Evolutionary conservation across 441 rosid genomes (phyloP).

Genomic region (Gossypium davidsonii): DNA sequence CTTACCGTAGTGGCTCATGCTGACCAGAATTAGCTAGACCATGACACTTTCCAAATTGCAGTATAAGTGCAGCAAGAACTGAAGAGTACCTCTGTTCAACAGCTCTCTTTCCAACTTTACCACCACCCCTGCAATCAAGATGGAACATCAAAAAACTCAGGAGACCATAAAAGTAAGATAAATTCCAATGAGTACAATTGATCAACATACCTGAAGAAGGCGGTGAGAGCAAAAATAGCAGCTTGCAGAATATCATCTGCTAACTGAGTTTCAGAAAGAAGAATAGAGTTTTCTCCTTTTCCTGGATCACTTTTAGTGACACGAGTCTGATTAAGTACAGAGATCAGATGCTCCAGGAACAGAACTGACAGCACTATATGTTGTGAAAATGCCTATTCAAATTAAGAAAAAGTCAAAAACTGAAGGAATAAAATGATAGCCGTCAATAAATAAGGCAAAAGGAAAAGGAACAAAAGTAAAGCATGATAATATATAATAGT

Average conservation of each 20-base stretch:
- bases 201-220: constrained; percentile 75
- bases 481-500: background rate
- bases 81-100: constrained; percentile 90
- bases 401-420: constrained; percentile 9
- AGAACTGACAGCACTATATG: constrained; percentile 65
- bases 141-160: constrained; percentile 23
- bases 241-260: constrained; percentile 78
- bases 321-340: constrained; percentile 56
- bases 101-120: constrained; percentile 88
- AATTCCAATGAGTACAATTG: constrained; percentile 16
- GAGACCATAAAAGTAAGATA: constrained; percentile 17
- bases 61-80: constrained; percentile 82
- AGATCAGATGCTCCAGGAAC: constrained; percentile 84
- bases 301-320: constrained; percentile 46
- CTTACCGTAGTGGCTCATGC: constrained; percentile 79
- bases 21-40: constrained; percentile 79
- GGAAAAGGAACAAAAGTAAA: background rate
- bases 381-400: constrained; percentile 76
- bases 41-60: constrained; percentile 93
- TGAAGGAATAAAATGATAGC: constrained; percentile 3
- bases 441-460: background rate
- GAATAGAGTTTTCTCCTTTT: constrained; percentile 52
- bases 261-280: constrained; percentile 41
- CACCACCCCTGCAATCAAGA: constrained; percentile 73
- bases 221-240: constrained; percentile 84